Percentiles rank a stretch among this genome's conserved stretches.
Evolutionary conservation across 1,139 yeast genomes (phyloP).

Genomic region (Candida neerlandica): DNA sequence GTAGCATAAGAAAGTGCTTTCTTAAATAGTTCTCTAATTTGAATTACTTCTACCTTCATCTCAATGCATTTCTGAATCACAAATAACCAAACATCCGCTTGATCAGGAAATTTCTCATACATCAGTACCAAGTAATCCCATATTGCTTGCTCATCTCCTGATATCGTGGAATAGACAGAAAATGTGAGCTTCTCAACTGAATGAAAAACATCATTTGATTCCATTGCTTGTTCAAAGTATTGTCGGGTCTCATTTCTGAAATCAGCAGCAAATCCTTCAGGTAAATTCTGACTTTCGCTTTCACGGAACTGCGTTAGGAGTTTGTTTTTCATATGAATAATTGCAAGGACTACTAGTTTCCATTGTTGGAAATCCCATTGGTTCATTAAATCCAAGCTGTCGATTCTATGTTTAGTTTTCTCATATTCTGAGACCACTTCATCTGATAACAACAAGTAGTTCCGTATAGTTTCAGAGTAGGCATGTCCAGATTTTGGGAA

Average conservation of each 20-base stretch:
- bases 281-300: not conserved
- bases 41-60: conserved; percentile 31
- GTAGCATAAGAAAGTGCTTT: conserved; percentile 32
- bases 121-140: conserved; percentile 28
- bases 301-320: too few species aligned
- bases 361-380: conserved; percentile 33
- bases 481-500: conserved; percentile 28
- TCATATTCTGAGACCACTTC: not conserved
- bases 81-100: conserved; percentile 53
- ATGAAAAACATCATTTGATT: conserved; percentile 38
- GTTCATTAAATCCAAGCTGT: conserved; percentile 21
- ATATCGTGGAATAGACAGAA: conserved; percentile 25
- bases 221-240: conserved; percentile 26
- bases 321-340: conserved; percentile 21
- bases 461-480: conserved; percentile 34
- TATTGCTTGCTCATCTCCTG: conserved; percentile 30
- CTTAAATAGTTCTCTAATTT: conserved; percentile 28
- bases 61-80: conserved; percentile 24
- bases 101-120: conserved; percentile 27
- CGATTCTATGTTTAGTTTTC: conserved; percentile 15
- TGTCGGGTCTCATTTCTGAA: conserved; percentile 15
- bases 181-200: conserved; percentile 45
- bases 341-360: conserved; percentile 36
- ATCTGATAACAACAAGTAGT: conserved; percentile 12
- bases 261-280: conserved; percentile 14